These are phyloP conservation scores for Chlorella sp. DNA, from an alignment of 139 green algal genomes.

Conservation along the genomic window DNA sequence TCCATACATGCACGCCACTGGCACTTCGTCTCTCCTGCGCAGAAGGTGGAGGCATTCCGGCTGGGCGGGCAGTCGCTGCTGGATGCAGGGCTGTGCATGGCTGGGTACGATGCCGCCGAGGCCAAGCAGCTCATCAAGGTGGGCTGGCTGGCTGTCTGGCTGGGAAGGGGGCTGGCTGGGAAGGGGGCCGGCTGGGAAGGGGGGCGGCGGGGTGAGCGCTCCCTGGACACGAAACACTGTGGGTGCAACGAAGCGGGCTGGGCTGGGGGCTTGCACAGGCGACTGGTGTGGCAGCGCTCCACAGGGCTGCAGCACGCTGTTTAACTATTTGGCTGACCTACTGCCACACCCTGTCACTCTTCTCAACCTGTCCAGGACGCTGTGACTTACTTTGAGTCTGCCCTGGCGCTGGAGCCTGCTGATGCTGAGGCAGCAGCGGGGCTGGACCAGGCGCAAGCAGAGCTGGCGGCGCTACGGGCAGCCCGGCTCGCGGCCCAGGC, in stretches of 20 bases:
- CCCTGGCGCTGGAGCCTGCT: neutral
- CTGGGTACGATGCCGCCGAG: neutral
- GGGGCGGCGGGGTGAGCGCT: too few species aligned
- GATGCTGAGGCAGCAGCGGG: neutral
- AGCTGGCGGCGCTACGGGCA: constrained; percentile 4
- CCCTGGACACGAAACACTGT: too few species aligned
- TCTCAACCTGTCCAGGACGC: constrained; percentile 9
- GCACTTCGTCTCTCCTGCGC: neutral
- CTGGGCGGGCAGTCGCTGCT: constrained; percentile 32
- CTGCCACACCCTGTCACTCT: too few species aligned
- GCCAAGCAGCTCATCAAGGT: constrained; percentile 27
- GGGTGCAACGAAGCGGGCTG: too few species aligned
- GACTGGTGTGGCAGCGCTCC: too few species aligned
- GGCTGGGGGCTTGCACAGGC: too few species aligned
- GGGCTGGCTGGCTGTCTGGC: too few species aligned
- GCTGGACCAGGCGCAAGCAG: neutral
- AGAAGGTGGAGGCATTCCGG: constrained; percentile 16
- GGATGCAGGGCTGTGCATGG: constrained; percentile 22
- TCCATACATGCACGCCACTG: neutral
- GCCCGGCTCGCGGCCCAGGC: neutral
- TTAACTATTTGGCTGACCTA: too few species aligned
- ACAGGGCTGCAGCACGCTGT: too few species aligned
- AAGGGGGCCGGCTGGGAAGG: too few species aligned
- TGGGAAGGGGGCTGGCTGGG: too few species aligned
- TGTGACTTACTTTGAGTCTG: neutral